These are phyloP conservation scores for Musa beccarii DNA, from an alignment of 176 grass and related monocot species.

Conservation along the genomic window DNA sequence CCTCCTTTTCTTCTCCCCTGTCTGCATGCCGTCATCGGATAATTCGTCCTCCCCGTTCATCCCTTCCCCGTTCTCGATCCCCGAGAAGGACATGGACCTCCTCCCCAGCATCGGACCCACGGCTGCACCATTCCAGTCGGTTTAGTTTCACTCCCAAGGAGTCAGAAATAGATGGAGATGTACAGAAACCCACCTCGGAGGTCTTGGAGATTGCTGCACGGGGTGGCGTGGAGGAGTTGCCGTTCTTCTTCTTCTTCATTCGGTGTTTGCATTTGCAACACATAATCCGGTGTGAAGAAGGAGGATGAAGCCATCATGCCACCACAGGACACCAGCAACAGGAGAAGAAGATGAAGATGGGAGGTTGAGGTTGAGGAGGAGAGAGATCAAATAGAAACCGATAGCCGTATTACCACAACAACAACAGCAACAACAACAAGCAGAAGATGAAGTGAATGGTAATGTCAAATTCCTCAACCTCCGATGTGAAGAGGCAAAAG, in stretches of 20 bases:
- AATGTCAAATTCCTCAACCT: too few relatives aligned
- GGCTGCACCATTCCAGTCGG: constrained; percentile 23
- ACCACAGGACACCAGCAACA: constrained; percentile 55
- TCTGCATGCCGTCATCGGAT: constrained; percentile 80
- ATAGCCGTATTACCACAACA: too few relatives aligned
- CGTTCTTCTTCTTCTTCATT: constrained; percentile 33
- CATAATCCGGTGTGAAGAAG: constrained; percentile 79
- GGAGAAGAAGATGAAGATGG: constrained; percentile 2
- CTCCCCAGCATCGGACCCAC: constrained; percentile 70
- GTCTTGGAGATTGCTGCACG: constrained; percentile 45
- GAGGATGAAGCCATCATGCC: constrained; percentile 50
- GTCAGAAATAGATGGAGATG: background rate
- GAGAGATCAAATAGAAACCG: too few relatives aligned
- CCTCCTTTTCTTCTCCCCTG: constrained; percentile 79
- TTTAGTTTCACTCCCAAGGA: background rate
- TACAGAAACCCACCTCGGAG: constrained; percentile 38
- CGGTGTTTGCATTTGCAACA: constrained; percentile 72
- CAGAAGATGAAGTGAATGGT: too few relatives aligned
- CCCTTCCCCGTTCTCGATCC: constrained; percentile 22
- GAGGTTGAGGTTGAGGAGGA: background rate
- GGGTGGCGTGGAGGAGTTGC: constrained; percentile 11
- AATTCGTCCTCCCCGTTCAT: constrained; percentile 52
- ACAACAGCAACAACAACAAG: too few relatives aligned
- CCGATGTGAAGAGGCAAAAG: too few relatives aligned
- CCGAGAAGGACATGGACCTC: constrained; percentile 51